phyloP scores from a whole-genome alignment of 176 grass and related monocot genomes.

The Rhynchospora breviuscula region DNA sequence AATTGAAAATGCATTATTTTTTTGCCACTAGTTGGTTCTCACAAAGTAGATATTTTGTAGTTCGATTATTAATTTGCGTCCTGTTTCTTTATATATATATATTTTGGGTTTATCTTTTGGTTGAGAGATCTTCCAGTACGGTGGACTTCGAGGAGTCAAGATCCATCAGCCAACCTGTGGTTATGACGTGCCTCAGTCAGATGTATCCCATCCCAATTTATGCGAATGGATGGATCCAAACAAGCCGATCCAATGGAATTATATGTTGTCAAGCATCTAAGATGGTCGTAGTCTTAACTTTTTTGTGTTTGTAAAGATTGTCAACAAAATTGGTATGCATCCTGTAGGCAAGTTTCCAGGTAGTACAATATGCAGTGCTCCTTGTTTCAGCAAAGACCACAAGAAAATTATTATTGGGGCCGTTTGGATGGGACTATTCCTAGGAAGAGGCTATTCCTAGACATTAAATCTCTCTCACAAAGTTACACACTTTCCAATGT shows the following conservation, averaged over 20 bases:
- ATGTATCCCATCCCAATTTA: conserved; percentile 49
- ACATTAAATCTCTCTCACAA: too few species aligned
- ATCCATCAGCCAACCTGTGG: conserved; percentile 22
- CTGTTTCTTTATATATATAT: too few species aligned
- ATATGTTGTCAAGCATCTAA: conserved; percentile 32
- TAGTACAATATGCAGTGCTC: conserved; percentile 35
- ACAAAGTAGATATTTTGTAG: too few species aligned
- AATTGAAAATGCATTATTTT: too few species aligned
- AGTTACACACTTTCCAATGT: too few species aligned
- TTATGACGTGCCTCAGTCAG: conserved; percentile 28
- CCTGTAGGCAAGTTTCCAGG: conserved; percentile 34
- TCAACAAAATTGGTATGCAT: conserved; percentile 27
- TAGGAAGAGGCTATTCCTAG: too few species aligned
- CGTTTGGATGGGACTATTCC: too few species aligned
- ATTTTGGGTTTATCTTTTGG: too few species aligned
- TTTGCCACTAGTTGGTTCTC: too few species aligned
- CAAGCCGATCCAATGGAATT: conserved; percentile 27
- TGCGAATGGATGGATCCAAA: neutral
- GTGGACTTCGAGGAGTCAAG: too few species aligned
- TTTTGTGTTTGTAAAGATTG: conserved; percentile 22
- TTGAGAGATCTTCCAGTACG: too few species aligned
- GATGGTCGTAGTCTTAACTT: conserved; percentile 16
- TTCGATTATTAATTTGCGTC: too few species aligned
- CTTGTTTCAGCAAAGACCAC: conserved; percentile 34
- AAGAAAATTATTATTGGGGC: neutral